Conservation (phyloP, 495 filamentous ascomycete species). For the Bombardia bombarda region DNA sequence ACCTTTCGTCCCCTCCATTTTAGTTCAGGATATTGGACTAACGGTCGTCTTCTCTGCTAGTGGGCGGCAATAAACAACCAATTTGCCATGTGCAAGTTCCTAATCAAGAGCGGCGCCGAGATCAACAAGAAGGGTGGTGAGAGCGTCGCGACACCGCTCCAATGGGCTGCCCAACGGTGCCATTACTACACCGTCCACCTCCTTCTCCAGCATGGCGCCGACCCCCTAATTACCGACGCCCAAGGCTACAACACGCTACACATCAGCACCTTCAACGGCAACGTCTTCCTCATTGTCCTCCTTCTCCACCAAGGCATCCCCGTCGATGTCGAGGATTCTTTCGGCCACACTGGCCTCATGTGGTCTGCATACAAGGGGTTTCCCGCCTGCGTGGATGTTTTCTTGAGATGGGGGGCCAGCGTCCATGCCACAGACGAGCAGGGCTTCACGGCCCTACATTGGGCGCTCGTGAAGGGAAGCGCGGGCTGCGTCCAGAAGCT, state of each 20-base stretch:
- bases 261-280: constrained; percentile 93
- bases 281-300: constrained; percentile 83
- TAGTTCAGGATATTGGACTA: constrained; percentile 21
- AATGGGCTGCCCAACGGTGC: constrained; percentile 94
- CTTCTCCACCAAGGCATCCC: constrained; percentile 85
- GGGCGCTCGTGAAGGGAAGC: constrained; percentile 90
- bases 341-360: constrained; percentile 90
- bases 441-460: constrained; percentile 89
- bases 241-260: constrained; percentile 97
- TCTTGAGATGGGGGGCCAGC: constrained; percentile 90
- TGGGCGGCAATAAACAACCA: constrained; percentile 99
- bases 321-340: constrained; percentile 79
- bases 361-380: constrained; percentile 98
- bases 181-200: constrained; percentile 74
- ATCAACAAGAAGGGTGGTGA: constrained; percentile 94
- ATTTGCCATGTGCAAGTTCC: constrained; percentile 90
- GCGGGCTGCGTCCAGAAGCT: constrained; percentile 81
- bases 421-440: constrained; percentile 84
- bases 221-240: constrained; percentile 78
- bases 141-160: constrained; percentile 81
- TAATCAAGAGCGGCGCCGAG: constrained; percentile 81
- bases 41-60: constrained; percentile 37
- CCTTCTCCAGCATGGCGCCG: constrained; percentile 78
- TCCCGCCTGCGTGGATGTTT: constrained; percentile 82
- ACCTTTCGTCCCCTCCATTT: background rate